These are phyloP conservation scores for Pseudomicrostroma phylloplanum DNA, from an alignment of 1,284 basidiomycete genomes.

Conservation along the genomic window DNA sequence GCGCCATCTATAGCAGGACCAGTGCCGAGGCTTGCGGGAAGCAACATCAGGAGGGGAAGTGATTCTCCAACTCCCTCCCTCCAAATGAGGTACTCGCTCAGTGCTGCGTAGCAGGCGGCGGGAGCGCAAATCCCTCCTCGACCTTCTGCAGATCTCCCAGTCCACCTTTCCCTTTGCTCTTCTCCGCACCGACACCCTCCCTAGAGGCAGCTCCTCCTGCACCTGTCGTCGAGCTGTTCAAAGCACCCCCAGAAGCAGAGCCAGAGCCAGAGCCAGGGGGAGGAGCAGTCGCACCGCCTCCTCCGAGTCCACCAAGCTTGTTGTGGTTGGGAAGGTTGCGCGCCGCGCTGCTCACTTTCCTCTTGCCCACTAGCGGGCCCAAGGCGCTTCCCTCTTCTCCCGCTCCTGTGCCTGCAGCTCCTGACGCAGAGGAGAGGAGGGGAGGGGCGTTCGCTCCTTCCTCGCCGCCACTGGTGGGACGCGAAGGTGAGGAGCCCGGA, in stretches of 20 bases:
- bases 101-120: background rate
- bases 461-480: background rate
- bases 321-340: no score
- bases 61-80: no score
- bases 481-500: background rate
- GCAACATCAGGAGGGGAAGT: no score
- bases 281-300: no score
- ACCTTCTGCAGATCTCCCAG: constrained; percentile 8
- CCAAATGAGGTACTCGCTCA: no score
- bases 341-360: background rate
- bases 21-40: no score
- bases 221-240: background rate
- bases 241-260: no score
- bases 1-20: no score
- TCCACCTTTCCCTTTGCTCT: background rate
- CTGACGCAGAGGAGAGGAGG: background rate
- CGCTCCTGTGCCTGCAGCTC: background rate
- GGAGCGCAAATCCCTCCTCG: background rate
- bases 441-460: background rate
- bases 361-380: background rate
- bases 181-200: background rate
- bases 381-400: background rate
- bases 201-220: background rate
- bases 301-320: no score
- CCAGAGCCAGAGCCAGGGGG: no score